Base-by-base conservation (phyloP, 345 rosid species). In the Erucastrum elatum region DNA sequence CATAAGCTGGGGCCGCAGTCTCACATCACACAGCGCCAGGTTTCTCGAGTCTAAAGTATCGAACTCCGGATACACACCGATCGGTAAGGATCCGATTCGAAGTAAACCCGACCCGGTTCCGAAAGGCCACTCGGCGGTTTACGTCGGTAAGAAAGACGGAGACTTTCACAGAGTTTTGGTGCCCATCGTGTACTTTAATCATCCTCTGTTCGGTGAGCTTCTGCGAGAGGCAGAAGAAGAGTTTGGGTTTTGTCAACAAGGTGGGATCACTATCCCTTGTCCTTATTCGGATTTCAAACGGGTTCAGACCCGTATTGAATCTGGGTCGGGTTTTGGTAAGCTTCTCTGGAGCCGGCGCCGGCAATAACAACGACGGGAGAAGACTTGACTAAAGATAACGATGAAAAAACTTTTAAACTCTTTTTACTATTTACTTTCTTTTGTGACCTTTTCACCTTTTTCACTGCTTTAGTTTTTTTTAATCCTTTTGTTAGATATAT, bases 201-300 rank as follows among this genome's bases (percentile, higher is more conserved):
- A 94, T 75, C 98, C 98, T 66, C 84, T 94, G 85, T 94, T 94
- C 64, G 87, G 97, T 44, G 84, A 89, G 86, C 88, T 94, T 61
- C 70, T 94, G 77, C 87, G 86, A 81, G 95, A 87, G 9, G 97
- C 97, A 15, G 97, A 92, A 76, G 84, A 85, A 82, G 98, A 89
- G 72, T 94, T 87, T 76, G 98, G 98, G 67, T 94, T 88, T 79
- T 77, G 81, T 25, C 98, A 92, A 60, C 80, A 86, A 78, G 98
- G 98, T 26, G 95, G 98, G 72, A 88, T 94, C 64, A 92, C 95
- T 34, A 90, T 94, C 29, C 98, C 97, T 39, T 92, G 98, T 84
- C 83, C 88, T 39, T 87, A 80, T 71, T 87, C 95, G 30, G 97
- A 94, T 83, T 94, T 94, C n/a, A 90, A 92, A 85, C 75, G 81